Base-by-base conservation (phyloP, 2,329 filamentous ascomycete genomes). In the Stachybotrys echinatus region DNA sequence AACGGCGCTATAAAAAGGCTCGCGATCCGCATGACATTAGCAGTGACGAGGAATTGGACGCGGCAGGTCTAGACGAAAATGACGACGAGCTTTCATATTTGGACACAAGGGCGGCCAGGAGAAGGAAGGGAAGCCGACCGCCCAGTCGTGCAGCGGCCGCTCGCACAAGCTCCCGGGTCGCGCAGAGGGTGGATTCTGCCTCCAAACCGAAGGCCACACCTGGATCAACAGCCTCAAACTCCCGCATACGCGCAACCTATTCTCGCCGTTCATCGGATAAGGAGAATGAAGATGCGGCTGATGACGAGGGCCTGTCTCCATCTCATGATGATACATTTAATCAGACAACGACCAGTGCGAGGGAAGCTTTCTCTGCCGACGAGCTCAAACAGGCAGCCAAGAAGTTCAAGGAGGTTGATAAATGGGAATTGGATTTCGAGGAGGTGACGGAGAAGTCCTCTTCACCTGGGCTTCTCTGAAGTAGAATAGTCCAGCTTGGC, bases 361-460 rank as follows among this genome's bases (percentile, higher is more conserved):
- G 3, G 17, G 38, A 40, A 20, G 19, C 19, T 7, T 18, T 40
- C 18, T n/a, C 38, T 10, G 69, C 75, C 21, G 65, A 76, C 40
- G 81, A 84, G 70, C 69, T 88, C 53, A 80, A 79, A 65, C 71
- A 74, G 46, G 80, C 81, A 39, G 73, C 73, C 10, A 75, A 72
- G 61, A 87, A 87, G 66, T 88, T 88, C 58, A 75, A 79, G 63
- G 84, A 87, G 66, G 84, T 88, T 39, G 84, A 88, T 63, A 72
- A 76, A 66, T 88, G 83, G 83, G 75, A 84, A 66, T 67, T 88
- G 53, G 81, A 83, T 47, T 88, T 80, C 65, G 84, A 88, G 69
- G 81, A 84, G 56, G 74, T 83, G 45, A 75, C 74, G 20, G 75
- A 79, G 63, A 74, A 74, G 52, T 78, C 75, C 51, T 82, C 80